Evolutionary conservation across 805 yeast species (phyloP).

Genomic region (Suhomyces faveliae): DNA sequence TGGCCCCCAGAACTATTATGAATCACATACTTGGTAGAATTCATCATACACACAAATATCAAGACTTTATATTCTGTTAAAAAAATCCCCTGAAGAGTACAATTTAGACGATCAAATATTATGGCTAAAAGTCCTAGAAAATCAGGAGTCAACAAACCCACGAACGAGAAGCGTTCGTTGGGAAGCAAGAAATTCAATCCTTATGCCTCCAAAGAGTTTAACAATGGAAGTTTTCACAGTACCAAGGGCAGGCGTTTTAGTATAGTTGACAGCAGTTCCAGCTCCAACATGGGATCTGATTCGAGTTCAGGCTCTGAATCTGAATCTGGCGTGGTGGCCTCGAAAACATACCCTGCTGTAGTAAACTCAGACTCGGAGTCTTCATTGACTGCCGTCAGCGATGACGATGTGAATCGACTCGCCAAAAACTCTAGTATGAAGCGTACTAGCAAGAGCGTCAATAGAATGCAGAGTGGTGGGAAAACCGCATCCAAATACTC

Average conservation of each 20-base stretch:
- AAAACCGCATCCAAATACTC: slow-evolving; percentile 5
- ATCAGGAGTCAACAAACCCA: slow-evolving; percentile 7
- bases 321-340: slow-evolving; percentile 15
- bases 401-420: slow-evolving; percentile 16
- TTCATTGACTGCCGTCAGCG: slow-evolving; percentile 41
- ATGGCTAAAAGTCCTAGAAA: slow-evolving; percentile 38
- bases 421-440: slow-evolving; percentile 11
- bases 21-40: background rate
- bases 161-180: slow-evolving; percentile 6
- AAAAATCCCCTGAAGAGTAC: background rate
- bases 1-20: slow-evolving; percentile 1
- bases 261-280: slow-evolving; percentile 27
- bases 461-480: slow-evolving; percentile 10
- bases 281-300: background rate
- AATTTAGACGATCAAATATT: background rate
- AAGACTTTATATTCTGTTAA: slow-evolving; percentile 1
- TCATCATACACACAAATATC: slow-evolving; percentile 5
- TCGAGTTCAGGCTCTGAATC: slow-evolving; percentile 30
- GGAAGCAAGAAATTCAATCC: slow-evolving; percentile 33
- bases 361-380: slow-evolving; percentile 33
- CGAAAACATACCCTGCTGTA: slow-evolving; percentile 9
- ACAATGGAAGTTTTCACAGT: slow-evolving; percentile 3
- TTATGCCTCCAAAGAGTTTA: slow-evolving; percentile 12
- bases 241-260: slow-evolving; percentile 29
- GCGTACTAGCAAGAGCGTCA: background rate